Evolutionary conservation across 1,139 yeast genomes (phyloP), one percentile per base, ranked within the genome.

Genomic region (Geotrichum phurueaensis): DNA sequence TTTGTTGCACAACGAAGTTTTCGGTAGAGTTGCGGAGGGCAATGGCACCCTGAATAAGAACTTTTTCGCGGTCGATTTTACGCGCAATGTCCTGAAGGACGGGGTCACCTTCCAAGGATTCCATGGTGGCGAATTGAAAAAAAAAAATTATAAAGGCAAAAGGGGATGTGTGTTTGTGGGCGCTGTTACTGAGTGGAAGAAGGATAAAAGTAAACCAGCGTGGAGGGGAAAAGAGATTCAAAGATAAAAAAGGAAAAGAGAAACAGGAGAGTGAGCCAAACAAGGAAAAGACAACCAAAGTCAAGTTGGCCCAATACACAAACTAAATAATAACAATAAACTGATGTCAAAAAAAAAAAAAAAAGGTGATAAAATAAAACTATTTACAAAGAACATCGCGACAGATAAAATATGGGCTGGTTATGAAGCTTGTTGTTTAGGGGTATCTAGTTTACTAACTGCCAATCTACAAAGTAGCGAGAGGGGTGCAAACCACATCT

Each of bases 31-130:
- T 85, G 72, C 89, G 86, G 75, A 94, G 79, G 63, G 87, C 81
- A 63, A 87, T 85, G 63, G 96, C 94, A 59, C 97, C 98, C 66
- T 85, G 87, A 58, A 92, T 90, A 73, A 92, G 86, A 71, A 89
- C 91, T 70, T 81, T 80, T 75, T 94, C 98, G 62, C 96, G 82
- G 66, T 89, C 94, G 69, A 94, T 90, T 79, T 91, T 92, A 67
- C 83, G 83, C 68, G 81, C 79, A 73, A 91, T 89, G 70, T 90
- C 96, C 58, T 76, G 75, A 58, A 85, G 70, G 58, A 70, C 69
- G 57, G 65, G 66, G 53, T 69, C 72, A 54, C 66, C 70, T 43
- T 51, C 56, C 45, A 33, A 49, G 15, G 54, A 43, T 47, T 55
- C 64, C 54, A 56, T 54, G 52, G 50, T 58, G 57, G 39, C 43